Percentiles rank a stretch among this genome's conserved stretches.
These are phyloP conservation scores for Phascolomyces articulosus DNA, from an alignment of 371 early-diverging fungal genomes.

Conservation along the genomic window DNA sequence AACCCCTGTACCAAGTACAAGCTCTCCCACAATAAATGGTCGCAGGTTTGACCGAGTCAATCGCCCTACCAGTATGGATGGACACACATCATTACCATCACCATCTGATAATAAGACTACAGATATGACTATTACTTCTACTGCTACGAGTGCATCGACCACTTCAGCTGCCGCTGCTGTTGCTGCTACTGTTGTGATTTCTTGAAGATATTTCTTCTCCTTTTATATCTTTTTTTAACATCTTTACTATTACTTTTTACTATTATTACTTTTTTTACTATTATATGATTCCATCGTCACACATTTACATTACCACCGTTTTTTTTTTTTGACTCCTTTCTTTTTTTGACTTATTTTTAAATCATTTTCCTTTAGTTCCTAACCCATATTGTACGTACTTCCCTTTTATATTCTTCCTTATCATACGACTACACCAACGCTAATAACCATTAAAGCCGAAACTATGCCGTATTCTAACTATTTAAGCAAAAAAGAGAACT, in stretches of 20 bases:
- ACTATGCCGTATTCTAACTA: not conserved
- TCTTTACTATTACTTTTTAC: not conserved
- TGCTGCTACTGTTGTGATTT: not conserved
- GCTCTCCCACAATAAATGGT: not conserved
- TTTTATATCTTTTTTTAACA: not conserved
- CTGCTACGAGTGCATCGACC: too few relatives aligned
- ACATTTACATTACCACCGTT: not conserved
- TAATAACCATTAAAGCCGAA: not conserved
- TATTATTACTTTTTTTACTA: not conserved
- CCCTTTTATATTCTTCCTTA: not conserved
- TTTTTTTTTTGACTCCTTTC: not conserved
- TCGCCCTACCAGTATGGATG: not conserved
- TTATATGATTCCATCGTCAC: not conserved
- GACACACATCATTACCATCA: not conserved
- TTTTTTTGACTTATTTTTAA: not conserved
- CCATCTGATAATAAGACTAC: not conserved
- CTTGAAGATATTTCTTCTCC: constrained; percentile 1
- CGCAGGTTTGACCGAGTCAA: not conserved
- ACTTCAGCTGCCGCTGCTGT: not conserved
- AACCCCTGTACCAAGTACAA: not conserved
- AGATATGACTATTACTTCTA: not conserved
- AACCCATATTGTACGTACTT: not conserved
- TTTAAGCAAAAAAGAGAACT: not conserved
- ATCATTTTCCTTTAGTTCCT: too few relatives aligned
- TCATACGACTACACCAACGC: not conserved